Conservation (phyloP, 441 rosid genomes). For the Populus hybrid region DNA sequence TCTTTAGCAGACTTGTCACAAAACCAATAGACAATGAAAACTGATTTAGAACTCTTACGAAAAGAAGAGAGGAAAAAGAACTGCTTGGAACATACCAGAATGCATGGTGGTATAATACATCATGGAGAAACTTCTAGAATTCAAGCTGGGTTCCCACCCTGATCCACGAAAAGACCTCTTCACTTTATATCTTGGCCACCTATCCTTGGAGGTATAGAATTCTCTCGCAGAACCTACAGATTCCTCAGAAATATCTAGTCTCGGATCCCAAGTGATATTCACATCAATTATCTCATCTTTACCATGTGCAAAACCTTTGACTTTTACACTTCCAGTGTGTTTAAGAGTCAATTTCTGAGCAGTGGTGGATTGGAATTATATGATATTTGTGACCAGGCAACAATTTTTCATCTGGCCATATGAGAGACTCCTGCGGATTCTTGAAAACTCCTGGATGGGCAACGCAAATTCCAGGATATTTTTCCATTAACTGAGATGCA, state of each 20-base stretch:
- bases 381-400: constrained; percentile 52
- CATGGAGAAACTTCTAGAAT: constrained; percentile 59
- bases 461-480: constrained; percentile 53
- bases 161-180: constrained; percentile 19
- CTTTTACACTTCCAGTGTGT: constrained; percentile 22
- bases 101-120: background rate
- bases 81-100: constrained; percentile 13
- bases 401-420: constrained; percentile 45
- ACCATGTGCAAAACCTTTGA: constrained; percentile 11
- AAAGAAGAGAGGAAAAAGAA: background rate
- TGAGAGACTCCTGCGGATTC: constrained; percentile 40
- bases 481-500: constrained; percentile 50
- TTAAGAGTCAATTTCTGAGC: constrained; percentile 41
- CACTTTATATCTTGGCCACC: constrained; percentile 11
- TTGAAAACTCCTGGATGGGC: constrained; percentile 57
- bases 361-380: constrained; percentile 44
- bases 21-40: constrained; percentile 8
- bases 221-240: constrained; percentile 48
- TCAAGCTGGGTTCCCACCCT: constrained; percentile 56
- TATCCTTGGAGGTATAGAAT: constrained; percentile 37
- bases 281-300: constrained; percentile 26
- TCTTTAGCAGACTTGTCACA: background rate
- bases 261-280: constrained; percentile 37
- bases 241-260: constrained; percentile 29
- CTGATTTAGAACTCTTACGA: background rate